These are phyloP conservation scores for Beauveria sp. DNA, from an alignment of 2,329 filamentous ascomycete genomes.

Conservation along the genomic window DNA sequence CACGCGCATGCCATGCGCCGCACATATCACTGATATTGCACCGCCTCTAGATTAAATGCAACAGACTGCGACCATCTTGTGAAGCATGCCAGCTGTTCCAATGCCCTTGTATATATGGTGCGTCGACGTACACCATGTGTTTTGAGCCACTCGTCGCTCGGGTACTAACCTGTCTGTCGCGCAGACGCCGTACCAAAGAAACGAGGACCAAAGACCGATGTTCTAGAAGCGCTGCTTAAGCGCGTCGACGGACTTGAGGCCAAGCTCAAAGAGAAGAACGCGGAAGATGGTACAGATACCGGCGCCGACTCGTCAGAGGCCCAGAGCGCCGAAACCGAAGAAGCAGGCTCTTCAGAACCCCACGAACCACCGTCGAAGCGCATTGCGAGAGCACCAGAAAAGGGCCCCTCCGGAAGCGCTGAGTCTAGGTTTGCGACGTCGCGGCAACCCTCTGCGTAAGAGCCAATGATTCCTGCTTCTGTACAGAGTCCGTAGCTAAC, in stretches of 20 bases:
- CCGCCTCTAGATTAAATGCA: slow-evolving; percentile 73
- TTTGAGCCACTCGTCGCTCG: background rate
- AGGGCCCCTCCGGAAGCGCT: slow-evolving; percentile 27
- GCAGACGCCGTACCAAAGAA: slow-evolving; percentile 84
- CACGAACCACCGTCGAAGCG: slow-evolving; percentile 35
- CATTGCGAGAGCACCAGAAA: slow-evolving; percentile 27
- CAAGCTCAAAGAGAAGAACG: slow-evolving; percentile 62
- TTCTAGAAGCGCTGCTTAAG: slow-evolving; percentile 75
- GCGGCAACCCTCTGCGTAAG: background rate
- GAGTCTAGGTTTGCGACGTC: slow-evolving; percentile 31
- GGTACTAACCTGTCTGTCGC: slow-evolving; percentile 1
- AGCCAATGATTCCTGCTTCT: background rate
- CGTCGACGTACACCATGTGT: slow-evolving; percentile 18
- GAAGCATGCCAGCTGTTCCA: slow-evolving; percentile 87
- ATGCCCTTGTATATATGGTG: slow-evolving; percentile 83
- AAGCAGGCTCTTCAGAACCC: slow-evolving; percentile 21
- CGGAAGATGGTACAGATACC: slow-evolving; percentile 13
- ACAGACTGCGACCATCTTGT: slow-evolving; percentile 73
- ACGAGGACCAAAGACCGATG: slow-evolving; percentile 81
- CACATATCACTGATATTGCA: slow-evolving; percentile 3
- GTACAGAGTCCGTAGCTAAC: slow-evolving; percentile 1
- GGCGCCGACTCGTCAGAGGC: background rate
- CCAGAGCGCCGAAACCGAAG: slow-evolving; percentile 4
- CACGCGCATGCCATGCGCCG: background rate
- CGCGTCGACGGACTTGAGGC: slow-evolving; percentile 80